Percentiles rank a stretch among this genome's conserved stretches.
Conservation (phyloP, 2,329 filamentous ascomycete genomes). For the Exserohilum rostratum region DNA sequence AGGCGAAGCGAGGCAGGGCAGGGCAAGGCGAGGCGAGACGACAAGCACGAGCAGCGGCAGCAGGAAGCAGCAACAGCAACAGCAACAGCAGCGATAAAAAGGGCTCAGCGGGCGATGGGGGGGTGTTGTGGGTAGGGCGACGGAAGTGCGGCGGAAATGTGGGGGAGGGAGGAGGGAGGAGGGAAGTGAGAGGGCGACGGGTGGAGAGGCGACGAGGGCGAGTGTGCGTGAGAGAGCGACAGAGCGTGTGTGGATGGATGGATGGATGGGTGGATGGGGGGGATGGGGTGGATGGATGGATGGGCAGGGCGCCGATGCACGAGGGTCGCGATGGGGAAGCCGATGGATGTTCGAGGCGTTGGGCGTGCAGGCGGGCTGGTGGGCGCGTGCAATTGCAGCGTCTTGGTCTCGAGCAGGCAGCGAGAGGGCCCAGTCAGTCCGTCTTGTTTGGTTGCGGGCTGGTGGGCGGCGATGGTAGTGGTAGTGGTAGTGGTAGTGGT, state of each 20-base stretch:
- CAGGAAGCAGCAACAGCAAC: too few relatives aligned
- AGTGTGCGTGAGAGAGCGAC: not conserved
- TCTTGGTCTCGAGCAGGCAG: not conserved
- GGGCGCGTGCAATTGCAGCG: not conserved
- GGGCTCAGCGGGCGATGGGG: not conserved
- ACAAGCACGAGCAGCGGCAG: slow-evolving; percentile 1
- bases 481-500: not conserved
- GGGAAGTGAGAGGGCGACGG: not conserved
- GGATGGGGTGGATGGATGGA: not conserved
- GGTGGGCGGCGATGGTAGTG: not conserved
- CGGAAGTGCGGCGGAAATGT: not conserved
- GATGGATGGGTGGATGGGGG: not conserved
- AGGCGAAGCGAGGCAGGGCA: slow-evolving; percentile 12
- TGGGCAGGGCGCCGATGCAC: not conserved
- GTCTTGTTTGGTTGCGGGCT: not conserved
- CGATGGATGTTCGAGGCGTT: not conserved
- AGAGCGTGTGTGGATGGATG: not conserved
- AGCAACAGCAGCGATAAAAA: not conserved
- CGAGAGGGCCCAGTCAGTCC: too few relatives aligned
- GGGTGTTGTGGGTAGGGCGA: not conserved
- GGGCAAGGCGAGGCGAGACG: slow-evolving; percentile 8
- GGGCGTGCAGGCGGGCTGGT: not conserved
- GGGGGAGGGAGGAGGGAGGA: not conserved
- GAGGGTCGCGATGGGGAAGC: not conserved
- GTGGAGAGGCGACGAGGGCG: not conserved